Conservation (phyloP, 306 rosid species). For the Hippophae gyantsensis region DNA sequence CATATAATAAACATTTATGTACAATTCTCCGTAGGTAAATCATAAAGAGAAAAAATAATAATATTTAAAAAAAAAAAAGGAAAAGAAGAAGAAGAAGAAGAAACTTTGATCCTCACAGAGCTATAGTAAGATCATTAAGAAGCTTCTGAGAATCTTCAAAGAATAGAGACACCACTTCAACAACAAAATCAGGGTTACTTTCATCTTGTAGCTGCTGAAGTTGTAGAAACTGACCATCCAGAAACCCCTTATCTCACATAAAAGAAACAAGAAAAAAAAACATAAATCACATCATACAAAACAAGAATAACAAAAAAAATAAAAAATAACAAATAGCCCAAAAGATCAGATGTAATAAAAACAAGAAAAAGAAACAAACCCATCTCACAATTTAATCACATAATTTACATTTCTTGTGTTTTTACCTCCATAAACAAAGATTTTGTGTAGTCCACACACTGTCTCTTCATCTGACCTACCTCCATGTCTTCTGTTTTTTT, state of each 20-base stretch:
- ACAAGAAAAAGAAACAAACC: slow-evolving; percentile 1
- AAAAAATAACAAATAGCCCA: slow-evolving; percentile 5
- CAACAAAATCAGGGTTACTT: slow-evolving; percentile 88
- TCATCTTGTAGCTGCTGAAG: slow-evolving; percentile 96
- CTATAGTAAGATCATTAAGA: slow-evolving; percentile 70
- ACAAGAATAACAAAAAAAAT: slow-evolving; percentile 14
- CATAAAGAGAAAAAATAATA: neutral
- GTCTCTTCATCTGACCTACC: slow-evolving; percentile 85
- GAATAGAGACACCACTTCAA: slow-evolving; percentile 88
- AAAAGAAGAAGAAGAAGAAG: neutral
- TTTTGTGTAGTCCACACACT: slow-evolving; percentile 65
- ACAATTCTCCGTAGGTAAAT: neutral
- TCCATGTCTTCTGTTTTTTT: slow-evolving; percentile 43
- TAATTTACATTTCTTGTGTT: neutral
- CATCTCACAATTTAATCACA: slow-evolving; percentile 7
- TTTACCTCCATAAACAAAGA: slow-evolving; percentile 71
- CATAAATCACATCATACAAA: slow-evolving; percentile 11
- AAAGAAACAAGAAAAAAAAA: neutral
- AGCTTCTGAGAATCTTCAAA: slow-evolving; percentile 95
- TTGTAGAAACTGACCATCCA: slow-evolving; percentile 87
- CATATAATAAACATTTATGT: slow-evolving; percentile 6
- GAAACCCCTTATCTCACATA: slow-evolving; percentile 45
- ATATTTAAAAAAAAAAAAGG: neutral
- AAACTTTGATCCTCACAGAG: slow-evolving; percentile 46
- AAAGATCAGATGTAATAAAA: slow-evolving; percentile 9